A percentile compares a stretch with the other conserved stretches of the same genome.
Evolutionary conservation across 2,329 filamentous ascomycete species (phyloP).

Genomic region (Sclerotinia sclerotiorum): DNA sequence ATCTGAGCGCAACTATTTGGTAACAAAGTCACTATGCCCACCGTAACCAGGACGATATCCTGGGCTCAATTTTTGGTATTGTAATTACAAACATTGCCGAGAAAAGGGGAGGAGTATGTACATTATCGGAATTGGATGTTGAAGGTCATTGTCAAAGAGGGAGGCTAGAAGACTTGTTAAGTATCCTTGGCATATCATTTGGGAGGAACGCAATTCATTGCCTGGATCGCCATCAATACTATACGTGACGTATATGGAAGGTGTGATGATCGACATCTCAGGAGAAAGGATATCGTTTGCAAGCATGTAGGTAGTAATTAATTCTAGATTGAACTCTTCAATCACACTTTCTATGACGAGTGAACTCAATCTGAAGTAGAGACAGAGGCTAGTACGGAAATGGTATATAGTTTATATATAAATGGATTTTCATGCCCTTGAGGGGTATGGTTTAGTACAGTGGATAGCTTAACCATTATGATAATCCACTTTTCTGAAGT

Average conservation of each 20-base stretch:
- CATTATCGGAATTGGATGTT: constrained; percentile 58
- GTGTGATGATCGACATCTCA: constrained; percentile 30
- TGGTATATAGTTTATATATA: no score
- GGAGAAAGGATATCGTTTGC: constrained; percentile 25
- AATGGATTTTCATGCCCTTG: no score
- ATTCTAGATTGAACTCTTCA: background rate
- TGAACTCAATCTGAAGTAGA: background rate
- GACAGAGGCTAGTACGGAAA: no score
- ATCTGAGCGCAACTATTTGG: constrained; percentile 42
- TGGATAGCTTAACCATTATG: no score
- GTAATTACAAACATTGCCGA: constrained; percentile 49
- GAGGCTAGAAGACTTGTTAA: constrained; percentile 61
- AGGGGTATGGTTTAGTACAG: no score
- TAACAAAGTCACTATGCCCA: constrained; percentile 42
- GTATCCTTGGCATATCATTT: constrained; percentile 66
- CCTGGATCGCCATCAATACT: constrained; percentile 34
- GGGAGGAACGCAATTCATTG: constrained; percentile 46
- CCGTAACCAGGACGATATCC: constrained; percentile 53
- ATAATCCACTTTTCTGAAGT: no score
- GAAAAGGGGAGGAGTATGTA: constrained; percentile 54
- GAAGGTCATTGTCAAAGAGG: constrained; percentile 54
- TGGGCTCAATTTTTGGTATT: constrained; percentile 66
- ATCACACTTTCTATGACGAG: background rate
- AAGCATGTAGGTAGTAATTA: background rate
- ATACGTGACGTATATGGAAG: constrained; percentile 39